Conservation (phyloP, 2,329 filamentous ascomycete species). For the Penicillium sp. region DNA sequence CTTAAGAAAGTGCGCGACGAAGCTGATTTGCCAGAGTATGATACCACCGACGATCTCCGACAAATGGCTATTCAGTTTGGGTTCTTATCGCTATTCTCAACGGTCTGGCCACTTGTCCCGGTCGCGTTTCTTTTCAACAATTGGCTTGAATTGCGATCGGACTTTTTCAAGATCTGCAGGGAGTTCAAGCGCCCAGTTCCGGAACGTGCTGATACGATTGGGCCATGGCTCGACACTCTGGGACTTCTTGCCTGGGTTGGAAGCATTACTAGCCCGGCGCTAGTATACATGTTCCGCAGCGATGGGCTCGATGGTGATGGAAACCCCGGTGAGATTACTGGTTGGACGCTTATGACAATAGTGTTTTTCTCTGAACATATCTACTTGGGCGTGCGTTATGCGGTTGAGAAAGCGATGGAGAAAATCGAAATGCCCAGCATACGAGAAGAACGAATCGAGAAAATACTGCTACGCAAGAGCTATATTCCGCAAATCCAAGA, state of each 20-base stretch:
- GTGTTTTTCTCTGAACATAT: slow-evolving; percentile 86
- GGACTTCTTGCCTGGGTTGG: slow-evolving; percentile 92
- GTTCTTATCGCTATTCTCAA: slow-evolving; percentile 87
- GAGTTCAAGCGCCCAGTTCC: slow-evolving; percentile 87
- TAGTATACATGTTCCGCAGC: slow-evolving; percentile 84
- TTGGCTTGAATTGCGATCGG: slow-evolving; percentile 90
- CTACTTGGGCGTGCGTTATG: slow-evolving; percentile 73
- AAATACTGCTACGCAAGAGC: slow-evolving; percentile 74
- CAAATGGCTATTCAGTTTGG: slow-evolving; percentile 93
- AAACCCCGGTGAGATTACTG: slow-evolving; percentile 59
- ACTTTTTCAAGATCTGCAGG: slow-evolving; percentile 91
- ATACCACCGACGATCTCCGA: slow-evolving; percentile 84
- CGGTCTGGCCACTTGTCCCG: slow-evolving; percentile 87
- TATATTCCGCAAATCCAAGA: slow-evolving; percentile 56
- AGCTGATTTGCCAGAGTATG: slow-evolving; percentile 78
- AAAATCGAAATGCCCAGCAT: slow-evolving; percentile 83
- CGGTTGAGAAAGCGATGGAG: slow-evolving; percentile 66
- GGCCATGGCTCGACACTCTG: slow-evolving; percentile 85
- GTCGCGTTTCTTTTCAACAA: slow-evolving; percentile 92
- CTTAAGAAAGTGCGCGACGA: slow-evolving; percentile 79
- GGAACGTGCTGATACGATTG: slow-evolving; percentile 87
- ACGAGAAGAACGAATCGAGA: slow-evolving; percentile 77
- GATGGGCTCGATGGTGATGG: slow-evolving; percentile 49
- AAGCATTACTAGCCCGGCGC: slow-evolving; percentile 78
- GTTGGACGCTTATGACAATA: slow-evolving; percentile 74